Evolutionary conservation across 2,329 filamentous ascomycete species (phyloP).

Genomic region (Monosporascus sp.): DNA sequence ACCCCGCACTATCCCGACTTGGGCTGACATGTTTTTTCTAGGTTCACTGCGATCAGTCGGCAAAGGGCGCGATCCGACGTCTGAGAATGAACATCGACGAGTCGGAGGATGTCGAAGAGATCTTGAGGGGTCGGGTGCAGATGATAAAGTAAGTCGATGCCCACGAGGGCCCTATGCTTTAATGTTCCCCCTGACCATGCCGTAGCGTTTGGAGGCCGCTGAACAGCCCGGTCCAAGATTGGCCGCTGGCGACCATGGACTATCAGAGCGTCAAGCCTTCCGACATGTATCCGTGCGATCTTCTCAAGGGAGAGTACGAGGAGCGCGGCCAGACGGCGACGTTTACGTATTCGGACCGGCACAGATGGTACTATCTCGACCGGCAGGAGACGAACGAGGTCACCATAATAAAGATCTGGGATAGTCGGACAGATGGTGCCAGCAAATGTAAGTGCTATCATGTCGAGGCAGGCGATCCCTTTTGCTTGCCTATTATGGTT

Average conservation of each 20-base stretch:
- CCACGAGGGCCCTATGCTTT: neutral
- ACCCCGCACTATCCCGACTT: neutral
- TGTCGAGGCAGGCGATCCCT: neutral
- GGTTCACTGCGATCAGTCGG: conserved; percentile 5
- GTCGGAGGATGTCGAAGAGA: neutral
- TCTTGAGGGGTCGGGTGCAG: conserved; percentile 3
- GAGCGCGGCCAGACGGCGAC: conserved; percentile 9
- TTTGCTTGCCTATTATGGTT: neutral
- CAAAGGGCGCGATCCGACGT: conserved; percentile 1
- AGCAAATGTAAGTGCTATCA: neutral
- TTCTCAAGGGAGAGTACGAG: conserved; percentile 5
- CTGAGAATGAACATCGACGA: neutral
- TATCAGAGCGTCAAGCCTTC: conserved; percentile 1
- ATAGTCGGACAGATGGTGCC: conserved; percentile 7
- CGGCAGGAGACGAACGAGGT: conserved; percentile 8
- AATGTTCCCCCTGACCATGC: neutral
- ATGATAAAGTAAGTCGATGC: conserved; percentile 5
- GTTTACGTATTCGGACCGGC: conserved; percentile 1
- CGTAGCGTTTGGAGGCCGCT: conserved; percentile 9
- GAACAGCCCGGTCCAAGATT: conserved; percentile 1
- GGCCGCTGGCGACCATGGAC: conserved; percentile 10
- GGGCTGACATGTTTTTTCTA: neutral
- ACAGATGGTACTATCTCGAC: conserved; percentile 12
- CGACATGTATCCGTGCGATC: conserved; percentile 7
- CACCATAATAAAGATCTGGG: conserved; percentile 14